phyloP scores from a whole-genome alignment of 2,329 filamentous ascomycete species.

The Ascochyta viciae-villosae region DNA sequence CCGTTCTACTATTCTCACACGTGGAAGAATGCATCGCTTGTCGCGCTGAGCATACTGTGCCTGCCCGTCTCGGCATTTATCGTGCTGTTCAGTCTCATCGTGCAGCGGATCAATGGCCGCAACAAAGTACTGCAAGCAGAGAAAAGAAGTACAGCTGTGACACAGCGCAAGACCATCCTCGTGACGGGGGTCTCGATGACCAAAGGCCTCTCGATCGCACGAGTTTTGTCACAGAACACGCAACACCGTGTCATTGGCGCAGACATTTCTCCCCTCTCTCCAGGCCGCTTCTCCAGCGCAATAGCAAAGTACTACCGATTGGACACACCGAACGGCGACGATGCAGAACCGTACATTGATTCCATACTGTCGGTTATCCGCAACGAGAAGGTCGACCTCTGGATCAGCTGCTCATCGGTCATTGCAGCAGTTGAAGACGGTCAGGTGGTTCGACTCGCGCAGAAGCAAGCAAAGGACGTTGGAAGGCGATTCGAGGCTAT shows the following conservation, averaged over 20 bases:
- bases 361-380: conserved; percentile 65
- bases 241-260: conserved; percentile 77
- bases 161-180: conserved; percentile 62
- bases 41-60: conserved; percentile 52
- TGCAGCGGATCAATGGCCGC: conserved; percentile 23
- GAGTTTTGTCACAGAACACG: conserved; percentile 66
- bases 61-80: conserved; percentile 57
- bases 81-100: conserved; percentile 33
- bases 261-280: conserved; percentile 58
- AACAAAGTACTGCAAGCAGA: conserved; percentile 28
- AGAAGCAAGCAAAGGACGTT: conserved; percentile 57
- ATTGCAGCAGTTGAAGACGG: conserved; percentile 71
- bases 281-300: conserved; percentile 63
- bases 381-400: conserved; percentile 69
- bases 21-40: conserved; percentile 57
- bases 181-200: conserved; percentile 77
- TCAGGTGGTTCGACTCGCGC: conserved; percentile 58
- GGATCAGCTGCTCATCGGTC: conserved; percentile 77
- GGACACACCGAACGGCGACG: conserved; percentile 43
- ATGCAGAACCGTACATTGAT: conserved; percentile 61
- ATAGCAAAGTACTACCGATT: conserved; percentile 63
- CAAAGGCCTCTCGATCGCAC: conserved; percentile 72
- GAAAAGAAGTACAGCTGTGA: conserved; percentile 11
- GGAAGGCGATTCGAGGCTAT: conserved; percentile 67
- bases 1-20: conserved; percentile 51